Evolutionary conservation across 2,329 filamentous ascomycete species (phyloP), one percentile per base, ranked within the genome.

Genomic region (Pezicula neosporulosa): DNA sequence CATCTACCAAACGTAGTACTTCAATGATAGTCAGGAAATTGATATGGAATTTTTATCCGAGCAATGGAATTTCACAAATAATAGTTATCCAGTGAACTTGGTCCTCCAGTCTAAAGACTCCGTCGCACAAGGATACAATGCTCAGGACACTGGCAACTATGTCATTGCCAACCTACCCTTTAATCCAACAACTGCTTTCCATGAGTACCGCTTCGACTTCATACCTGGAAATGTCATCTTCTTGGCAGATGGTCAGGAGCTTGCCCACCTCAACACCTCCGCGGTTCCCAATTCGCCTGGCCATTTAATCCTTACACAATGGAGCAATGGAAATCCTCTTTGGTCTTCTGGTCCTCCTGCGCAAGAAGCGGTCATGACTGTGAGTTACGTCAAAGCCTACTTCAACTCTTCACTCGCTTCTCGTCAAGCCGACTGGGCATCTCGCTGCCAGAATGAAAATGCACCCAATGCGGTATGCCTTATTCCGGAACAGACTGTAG

Each of bases 131-230:
- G 85, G 85, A 24, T 88, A 78, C 66, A 78, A 89, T 60, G 85
- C 86, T 1, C 73, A 74, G 39, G 70, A 71, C 47, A 87, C 85
- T 2, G 72, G 74, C 3, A 80, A 76, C 48, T 89, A 83, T 66
- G 65, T 77, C 49, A 71, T 78, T 37, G 71, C 80, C 28, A 71
- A 80, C 45, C 74, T 92, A 1, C 75, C 79, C 0, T 92, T 91
- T 68, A 73, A 86, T 56, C 86, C 88, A 0, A 81, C 83, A 0
- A 64, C 68, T 0, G 78, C 65, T 38, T 89, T 87, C 62, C 87
- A 92, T 68, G 88, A 92, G 69, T 91, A 91, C 63, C 85, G 89
- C 36, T 86, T 92, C 66, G 89, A 93, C 68, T 91, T 87, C 71
- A 66, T 83, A 15, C 76, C 80, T 0, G 75, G 73, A 0, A 72